Conservation (phyloP, 345 rosid genomes). For the Eucalyptus brandiana region DNA sequence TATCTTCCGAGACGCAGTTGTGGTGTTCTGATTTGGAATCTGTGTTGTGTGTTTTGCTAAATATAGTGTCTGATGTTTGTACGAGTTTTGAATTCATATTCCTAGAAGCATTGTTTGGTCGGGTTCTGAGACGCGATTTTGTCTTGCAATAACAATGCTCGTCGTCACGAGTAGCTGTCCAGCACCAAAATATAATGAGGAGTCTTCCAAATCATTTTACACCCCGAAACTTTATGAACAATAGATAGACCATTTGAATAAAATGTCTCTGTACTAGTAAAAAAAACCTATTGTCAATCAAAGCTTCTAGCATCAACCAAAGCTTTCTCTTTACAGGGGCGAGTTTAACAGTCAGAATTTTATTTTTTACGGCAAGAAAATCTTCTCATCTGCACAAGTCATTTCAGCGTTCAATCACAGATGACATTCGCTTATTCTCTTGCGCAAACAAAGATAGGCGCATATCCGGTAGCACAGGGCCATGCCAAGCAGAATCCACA, state of each 20-base stretch:
- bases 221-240: neutral
- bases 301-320: neutral
- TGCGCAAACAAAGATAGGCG: slow-evolving; percentile 66
- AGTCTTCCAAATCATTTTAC: neutral
- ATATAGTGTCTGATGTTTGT: neutral
- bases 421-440: slow-evolving; percentile 43
- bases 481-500: slow-evolving; percentile 83
- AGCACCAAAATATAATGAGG: neutral
- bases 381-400: neutral
- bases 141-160: neutral
- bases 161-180: neutral
- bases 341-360: neutral
- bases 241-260: neutral
- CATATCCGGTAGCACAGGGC: slow-evolving; percentile 54
- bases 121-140: neutral
- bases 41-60: neutral
- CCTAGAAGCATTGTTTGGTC: neutral
- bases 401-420: slow-evolving; percentile 15
- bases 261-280: neutral
- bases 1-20: neutral
- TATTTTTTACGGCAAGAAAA: neutral
- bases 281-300: neutral
- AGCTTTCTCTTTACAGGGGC: neutral
- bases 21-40: neutral
- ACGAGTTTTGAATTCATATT: neutral